Conservation (phyloP, 805 yeast species). For the Saturnispora saitoi region DNA sequence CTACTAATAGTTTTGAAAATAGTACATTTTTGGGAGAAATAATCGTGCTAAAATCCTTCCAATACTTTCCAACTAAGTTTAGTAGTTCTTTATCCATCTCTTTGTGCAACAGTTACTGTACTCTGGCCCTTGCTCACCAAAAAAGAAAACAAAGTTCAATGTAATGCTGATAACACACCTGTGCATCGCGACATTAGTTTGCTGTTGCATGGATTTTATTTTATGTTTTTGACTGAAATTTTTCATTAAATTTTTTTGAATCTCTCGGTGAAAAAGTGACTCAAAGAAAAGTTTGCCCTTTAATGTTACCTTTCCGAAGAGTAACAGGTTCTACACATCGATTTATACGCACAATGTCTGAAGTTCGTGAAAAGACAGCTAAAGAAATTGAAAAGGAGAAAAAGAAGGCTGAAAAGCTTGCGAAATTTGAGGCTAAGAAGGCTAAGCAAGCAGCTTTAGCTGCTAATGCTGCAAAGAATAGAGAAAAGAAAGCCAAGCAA, state of each 20-base stretch:
- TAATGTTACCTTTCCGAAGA: constrained; percentile 7
- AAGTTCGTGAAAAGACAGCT: constrained; percentile 39
- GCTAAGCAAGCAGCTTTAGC: constrained; percentile 60
- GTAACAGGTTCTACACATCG: neutral
- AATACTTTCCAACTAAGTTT: neutral
- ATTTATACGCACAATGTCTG: constrained; percentile 8
- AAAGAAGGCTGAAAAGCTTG: constrained; percentile 47
- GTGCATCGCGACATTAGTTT: neutral
- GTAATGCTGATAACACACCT: neutral
- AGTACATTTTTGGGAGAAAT: neutral
- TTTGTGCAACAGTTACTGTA: no score
- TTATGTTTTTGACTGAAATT: neutral
- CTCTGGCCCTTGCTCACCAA: no score
- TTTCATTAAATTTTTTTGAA: neutral
- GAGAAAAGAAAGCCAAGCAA: constrained; percentile 55
- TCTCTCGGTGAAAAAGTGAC: constrained; percentile 2
- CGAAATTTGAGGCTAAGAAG: constrained; percentile 69
- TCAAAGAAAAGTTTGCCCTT: constrained; percentile 7
- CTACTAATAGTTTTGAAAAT: neutral
- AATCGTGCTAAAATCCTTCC: constrained; percentile 1
- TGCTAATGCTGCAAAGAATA: constrained; percentile 34
- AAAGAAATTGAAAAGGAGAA: constrained; percentile 67
- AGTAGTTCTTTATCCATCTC: neutral
- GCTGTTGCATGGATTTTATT: neutral
- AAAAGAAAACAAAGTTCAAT: no score